A percentile compares a stretch with the other conserved stretches of the same genome.
Conservation (phyloP, 139 green algal species). For the Diplosphaera chodatii region DNA sequence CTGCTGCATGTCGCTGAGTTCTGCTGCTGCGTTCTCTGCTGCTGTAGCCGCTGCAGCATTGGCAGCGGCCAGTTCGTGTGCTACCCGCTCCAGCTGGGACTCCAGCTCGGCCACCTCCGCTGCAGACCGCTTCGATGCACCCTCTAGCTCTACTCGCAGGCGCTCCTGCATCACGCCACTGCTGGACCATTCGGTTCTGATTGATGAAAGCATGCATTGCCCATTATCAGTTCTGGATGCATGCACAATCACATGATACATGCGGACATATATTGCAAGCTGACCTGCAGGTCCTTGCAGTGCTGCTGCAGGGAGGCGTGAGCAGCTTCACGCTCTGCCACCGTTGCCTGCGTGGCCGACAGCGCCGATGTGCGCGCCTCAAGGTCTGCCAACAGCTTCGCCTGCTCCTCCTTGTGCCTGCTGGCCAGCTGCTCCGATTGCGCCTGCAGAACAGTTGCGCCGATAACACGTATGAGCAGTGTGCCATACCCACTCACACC, state of each 20-base stretch:
- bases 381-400: neutral
- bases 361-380: neutral
- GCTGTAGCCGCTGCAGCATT: neutral
- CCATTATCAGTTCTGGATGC: no score
- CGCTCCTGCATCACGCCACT: neutral
- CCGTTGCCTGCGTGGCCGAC: neutral
- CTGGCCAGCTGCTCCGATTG: constrained; percentile 1
- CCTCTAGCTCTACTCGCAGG: neutral
- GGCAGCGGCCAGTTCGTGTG: neutral
- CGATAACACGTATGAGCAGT: no score
- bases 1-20: neutral
- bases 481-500: no score
- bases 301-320: constrained; percentile 4
- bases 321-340: neutral
- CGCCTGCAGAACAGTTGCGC: neutral
- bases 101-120: neutral
- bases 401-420: neutral
- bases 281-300: constrained; percentile 1
- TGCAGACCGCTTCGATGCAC: neutral
- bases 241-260: no score
- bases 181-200: no score
- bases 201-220: no score
- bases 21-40: neutral
- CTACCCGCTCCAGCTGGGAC: neutral
- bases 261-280: neutral